These are phyloP conservation scores for Talaromyces sp. DNA, from an alignment of 2,329 filamentous ascomycete genomes.

Conservation along the genomic window DNA sequence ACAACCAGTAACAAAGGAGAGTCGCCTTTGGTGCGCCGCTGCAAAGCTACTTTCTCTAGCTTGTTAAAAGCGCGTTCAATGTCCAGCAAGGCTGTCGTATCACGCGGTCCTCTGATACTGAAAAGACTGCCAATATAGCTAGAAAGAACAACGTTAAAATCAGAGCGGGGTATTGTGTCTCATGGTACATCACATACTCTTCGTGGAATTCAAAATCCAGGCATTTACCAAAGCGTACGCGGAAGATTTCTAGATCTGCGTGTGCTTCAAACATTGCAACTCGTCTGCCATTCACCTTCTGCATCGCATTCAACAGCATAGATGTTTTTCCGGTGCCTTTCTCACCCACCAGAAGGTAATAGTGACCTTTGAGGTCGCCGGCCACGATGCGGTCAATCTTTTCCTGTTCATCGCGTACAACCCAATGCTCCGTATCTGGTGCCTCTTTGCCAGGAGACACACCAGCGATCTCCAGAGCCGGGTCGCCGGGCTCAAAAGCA, in stretches of 20 bases:
- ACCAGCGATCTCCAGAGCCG: constrained; percentile 75
- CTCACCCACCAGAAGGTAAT: constrained; percentile 86
- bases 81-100: constrained; percentile 86
- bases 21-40: constrained; percentile 53
- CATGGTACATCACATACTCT: constrained; percentile 57
- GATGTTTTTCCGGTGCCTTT: constrained; percentile 96
- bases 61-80: constrained; percentile 98
- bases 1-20: constrained; percentile 85
- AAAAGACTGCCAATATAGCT: constrained; percentile 82
- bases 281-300: constrained; percentile 80
- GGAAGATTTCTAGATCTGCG: constrained; percentile 90
- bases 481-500: constrained; percentile 88
- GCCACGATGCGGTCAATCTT: constrained; percentile 77
- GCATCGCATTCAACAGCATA: constrained; percentile 95
- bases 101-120: constrained; percentile 84
- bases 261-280: constrained; percentile 96
- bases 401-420: constrained; percentile 74
- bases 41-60: constrained; percentile 86
- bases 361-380: constrained; percentile 71
- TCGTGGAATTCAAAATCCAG: constrained; percentile 96
- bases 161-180: not conserved
- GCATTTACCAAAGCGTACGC: constrained; percentile 85
- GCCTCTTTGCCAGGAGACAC: constrained; percentile 33
- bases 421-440: constrained; percentile 63
- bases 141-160: constrained; percentile 12